Evolutionary conservation across 768 basidiomycete species (phyloP).

Genomic region (Tricholoma terreum): DNA sequence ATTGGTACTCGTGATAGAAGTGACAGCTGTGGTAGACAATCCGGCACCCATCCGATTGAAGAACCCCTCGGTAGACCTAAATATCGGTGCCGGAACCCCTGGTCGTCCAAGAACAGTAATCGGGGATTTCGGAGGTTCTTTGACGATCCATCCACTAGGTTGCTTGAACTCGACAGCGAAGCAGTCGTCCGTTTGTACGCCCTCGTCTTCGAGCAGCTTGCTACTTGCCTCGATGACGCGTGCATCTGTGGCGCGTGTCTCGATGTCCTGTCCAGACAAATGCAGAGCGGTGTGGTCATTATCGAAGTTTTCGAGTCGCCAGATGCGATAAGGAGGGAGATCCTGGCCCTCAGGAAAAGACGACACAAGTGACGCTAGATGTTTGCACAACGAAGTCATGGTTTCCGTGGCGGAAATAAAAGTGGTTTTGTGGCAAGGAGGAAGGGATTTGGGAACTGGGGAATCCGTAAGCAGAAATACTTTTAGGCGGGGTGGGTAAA

Average conservation of each 20-base stretch:
- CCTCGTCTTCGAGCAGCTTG: constrained; percentile 55
- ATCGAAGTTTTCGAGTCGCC: constrained; percentile 50
- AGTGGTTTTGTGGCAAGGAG: constrained; percentile 18
- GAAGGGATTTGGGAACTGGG: background rate
- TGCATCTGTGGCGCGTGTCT: constrained; percentile 19
- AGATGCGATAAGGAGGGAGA: constrained; percentile 54
- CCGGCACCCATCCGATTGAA: constrained; percentile 38
- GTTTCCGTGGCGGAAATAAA: constrained; percentile 52
- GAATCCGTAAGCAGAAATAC: constrained; percentile 43
- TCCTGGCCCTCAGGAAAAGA: constrained; percentile 23
- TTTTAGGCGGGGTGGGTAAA: constrained; percentile 64
- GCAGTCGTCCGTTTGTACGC: constrained; percentile 58
- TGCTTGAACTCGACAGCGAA: constrained; percentile 76
- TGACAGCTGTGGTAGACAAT: constrained; percentile 10
- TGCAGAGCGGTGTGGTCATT: constrained; percentile 34
- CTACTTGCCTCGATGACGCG: constrained; percentile 45
- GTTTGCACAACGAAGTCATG: constrained; percentile 38
- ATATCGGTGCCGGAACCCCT: constrained; percentile 46
- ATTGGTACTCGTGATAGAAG: constrained; percentile 15
- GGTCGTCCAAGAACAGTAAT: constrained; percentile 16
- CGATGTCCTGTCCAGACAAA: constrained; percentile 31
- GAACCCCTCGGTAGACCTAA: constrained; percentile 52
- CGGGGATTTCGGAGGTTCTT: constrained; percentile 15
- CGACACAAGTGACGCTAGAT: constrained; percentile 38
- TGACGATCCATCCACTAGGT: constrained; percentile 55